Percentiles rank a stretch among this genome's conserved stretches.
Evolutionary conservation across 163 green algal genomes (phyloP).

Genomic region (Chlamydomonas reinhardtii): DNA sequence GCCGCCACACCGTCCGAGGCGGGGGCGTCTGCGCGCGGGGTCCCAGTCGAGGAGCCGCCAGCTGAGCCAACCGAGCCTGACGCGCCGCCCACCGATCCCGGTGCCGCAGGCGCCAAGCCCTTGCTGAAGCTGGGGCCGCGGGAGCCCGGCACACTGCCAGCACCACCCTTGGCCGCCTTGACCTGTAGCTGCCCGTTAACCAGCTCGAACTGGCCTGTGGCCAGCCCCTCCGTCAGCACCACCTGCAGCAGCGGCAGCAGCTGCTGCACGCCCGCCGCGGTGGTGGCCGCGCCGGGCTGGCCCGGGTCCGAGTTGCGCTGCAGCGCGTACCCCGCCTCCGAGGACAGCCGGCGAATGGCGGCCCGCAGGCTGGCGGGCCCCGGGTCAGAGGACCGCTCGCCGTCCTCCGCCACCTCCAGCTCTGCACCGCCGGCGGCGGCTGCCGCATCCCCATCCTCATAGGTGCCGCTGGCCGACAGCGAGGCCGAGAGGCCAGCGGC

Average conservation of each 20-base stretch:
- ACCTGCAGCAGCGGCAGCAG: slow-evolving; percentile 47
- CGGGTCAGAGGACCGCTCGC: slow-evolving; percentile 23
- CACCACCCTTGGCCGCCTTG: background rate
- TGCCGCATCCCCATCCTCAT: background rate
- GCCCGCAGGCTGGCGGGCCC: slow-evolving; percentile 3
- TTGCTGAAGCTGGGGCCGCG: no score
- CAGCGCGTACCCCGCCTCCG: background rate
- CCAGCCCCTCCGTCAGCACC: slow-evolving; percentile 30
- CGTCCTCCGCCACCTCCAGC: no score
- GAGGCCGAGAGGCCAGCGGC: no score
- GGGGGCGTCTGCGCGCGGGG: no score
- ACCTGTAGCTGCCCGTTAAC: slow-evolving; percentile 40
- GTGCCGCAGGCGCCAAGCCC: no score
- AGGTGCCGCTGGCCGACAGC: background rate
- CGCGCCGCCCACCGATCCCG: no score
- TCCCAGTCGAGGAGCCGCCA: no score
- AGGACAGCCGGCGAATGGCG: slow-evolving; percentile 26
- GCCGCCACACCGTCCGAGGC: no score
- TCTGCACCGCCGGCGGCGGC: background rate
- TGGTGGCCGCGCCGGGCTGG: background rate
- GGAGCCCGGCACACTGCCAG: no score
- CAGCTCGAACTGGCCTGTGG: slow-evolving; percentile 31
- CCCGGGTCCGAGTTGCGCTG: slow-evolving; percentile 35
- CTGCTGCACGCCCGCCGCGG: background rate
- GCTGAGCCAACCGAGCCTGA: no score